phyloP scores from a whole-genome alignment of 441 rosid genomes.

The Mallotus repandus region DNA sequence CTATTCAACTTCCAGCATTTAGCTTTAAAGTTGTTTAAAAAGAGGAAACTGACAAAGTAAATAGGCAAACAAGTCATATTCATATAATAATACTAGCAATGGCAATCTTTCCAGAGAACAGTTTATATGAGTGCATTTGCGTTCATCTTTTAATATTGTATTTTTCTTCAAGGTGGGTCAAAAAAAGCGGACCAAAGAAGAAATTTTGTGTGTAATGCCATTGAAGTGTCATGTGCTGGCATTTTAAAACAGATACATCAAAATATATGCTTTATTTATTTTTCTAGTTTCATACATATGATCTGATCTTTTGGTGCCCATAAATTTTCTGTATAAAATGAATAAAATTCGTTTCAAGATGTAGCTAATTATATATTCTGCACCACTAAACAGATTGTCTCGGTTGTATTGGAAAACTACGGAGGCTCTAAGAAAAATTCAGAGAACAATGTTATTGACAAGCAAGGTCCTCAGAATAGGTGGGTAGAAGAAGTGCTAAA shows the following conservation, averaged over 20 bases:
- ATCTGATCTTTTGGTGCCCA: neutral
- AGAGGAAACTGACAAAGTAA: neutral
- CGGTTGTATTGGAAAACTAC: slow-evolving; percentile 87
- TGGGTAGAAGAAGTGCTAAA: slow-evolving; percentile 82
- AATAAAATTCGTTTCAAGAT: neutral
- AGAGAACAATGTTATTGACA: slow-evolving; percentile 37
- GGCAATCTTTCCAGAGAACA: neutral
- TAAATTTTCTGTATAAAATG: neutral
- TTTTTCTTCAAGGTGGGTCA: neutral
- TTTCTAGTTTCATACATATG: neutral
- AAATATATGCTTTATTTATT: neutral
- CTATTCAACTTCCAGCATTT: neutral
- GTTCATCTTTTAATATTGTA: neutral
- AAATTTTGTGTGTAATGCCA: neutral
- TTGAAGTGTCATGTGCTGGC: neutral
- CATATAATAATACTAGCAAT: neutral
- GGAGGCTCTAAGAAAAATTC: slow-evolving; percentile 36
- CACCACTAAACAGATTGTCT: slow-evolving; percentile 60
- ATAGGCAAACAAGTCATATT: neutral
- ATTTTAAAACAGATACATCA: neutral
- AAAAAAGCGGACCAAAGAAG: neutral
- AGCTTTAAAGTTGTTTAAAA: neutral
- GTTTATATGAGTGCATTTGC: neutral
- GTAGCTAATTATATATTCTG: neutral
- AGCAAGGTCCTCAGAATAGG: slow-evolving; percentile 43